Conservation (phyloP, 179 eudicot species). For the Spinacia oleracea region DNA sequence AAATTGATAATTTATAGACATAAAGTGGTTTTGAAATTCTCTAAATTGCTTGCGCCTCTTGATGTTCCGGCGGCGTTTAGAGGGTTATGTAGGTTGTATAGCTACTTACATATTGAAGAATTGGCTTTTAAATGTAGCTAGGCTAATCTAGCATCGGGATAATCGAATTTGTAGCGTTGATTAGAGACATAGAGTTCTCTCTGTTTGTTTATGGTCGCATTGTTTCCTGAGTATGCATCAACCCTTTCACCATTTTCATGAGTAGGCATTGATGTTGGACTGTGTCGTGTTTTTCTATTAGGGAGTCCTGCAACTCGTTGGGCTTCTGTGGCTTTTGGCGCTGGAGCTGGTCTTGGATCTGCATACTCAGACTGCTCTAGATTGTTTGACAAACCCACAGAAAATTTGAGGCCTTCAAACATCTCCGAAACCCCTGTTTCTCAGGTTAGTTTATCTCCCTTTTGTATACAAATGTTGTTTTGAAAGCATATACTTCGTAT, state of each 20-base stretch:
- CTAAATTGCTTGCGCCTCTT: not conserved
- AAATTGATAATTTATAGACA: not conserved
- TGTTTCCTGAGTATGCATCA: not conserved
- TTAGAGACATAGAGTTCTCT: not conserved
- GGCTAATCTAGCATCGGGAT: not conserved
- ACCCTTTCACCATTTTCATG: not conserved
- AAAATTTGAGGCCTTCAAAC: constrained; percentile 25
- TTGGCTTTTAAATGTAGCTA: not conserved
- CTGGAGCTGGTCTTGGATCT: constrained; percentile 60
- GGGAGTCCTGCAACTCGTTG: constrained; percentile 59
- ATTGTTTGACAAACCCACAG: constrained; percentile 42
- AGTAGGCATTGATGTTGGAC: constrained; percentile 1
- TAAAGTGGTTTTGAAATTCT: not conserved
- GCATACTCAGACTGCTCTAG: constrained; percentile 57
- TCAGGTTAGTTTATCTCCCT: constrained; percentile 26
- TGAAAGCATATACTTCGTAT: not conserved
- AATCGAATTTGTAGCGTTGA: not conserved
- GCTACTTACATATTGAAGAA: not conserved
- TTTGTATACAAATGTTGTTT: not conserved
- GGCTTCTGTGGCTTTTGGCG: constrained; percentile 63
- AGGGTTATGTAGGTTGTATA: not conserved
- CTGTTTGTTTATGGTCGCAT: not conserved
- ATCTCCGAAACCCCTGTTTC: constrained; percentile 28
- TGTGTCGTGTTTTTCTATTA: constrained; percentile 14
- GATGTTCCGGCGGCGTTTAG: not conserved